Base-by-base conservation (phyloP, 495 filamentous ascomycete genomes). In the Aspergillus panamensis region DNA sequence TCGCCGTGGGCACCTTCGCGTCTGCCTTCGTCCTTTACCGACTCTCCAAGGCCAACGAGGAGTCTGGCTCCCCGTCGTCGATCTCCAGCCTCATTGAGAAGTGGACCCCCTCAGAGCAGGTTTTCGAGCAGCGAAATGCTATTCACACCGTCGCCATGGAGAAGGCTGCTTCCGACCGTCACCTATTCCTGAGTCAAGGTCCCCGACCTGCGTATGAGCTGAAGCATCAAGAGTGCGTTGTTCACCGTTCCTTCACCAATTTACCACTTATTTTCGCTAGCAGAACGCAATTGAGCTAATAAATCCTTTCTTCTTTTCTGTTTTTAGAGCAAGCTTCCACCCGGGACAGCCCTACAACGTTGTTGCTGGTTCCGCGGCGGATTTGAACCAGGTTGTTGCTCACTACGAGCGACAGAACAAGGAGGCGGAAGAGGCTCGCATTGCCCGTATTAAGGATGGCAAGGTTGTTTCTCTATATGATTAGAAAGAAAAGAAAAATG, bases 191-290 rank as follows among this genome's bases (percentile, higher is more conserved):
- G 43, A 82, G 80, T 66, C 75, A 81, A 55, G 72, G 63, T 31
- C 72, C 72, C 52, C 73, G 65, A 33, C 70, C 73, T 58, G 62
- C 69, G 57, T 68, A 82, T 31, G 76, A 81, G 9, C 67, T 91
- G 74, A 82, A 69, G 67, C 84, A 84, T 66, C 84, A 82, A 37
- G 89, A 92, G 88, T 91, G 81, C 65, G 87, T 80, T 53, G 47
- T 53, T 35, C 33, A 29, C 33, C 49, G 3, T 20, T 25, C 35
- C 52, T 35, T 51, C 19, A n/a, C 12, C 31, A 25, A 25, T 25
- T 25, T 5, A 5, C 25, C 25, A 25, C 25, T 25, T 25, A 25
- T 25, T 2, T 25, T 17, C 10, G n/a, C 8, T 12, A 20, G 40
- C 3, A 17, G 20, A 40, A 12, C 31, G 31, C 49, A 40, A 43